Evolutionary conservation across 2,329 filamentous ascomycete species (phyloP), one percentile per base, ranked within the genome.

Genomic region (Fusarium solani-melongenae): DNA sequence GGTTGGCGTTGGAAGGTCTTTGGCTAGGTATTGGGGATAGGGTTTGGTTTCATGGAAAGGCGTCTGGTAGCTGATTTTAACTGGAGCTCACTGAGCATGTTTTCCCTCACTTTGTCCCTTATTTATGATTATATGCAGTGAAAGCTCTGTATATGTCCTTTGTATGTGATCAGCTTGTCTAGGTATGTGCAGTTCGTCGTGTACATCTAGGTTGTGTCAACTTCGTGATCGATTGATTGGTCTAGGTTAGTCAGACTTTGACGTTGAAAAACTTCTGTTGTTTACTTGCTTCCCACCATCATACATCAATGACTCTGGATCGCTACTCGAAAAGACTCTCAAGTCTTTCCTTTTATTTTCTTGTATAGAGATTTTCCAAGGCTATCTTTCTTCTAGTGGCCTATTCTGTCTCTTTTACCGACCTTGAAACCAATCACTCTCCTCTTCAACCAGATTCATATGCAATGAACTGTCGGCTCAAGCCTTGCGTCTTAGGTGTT

Each of bases 1-100:
- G 53, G 65, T 12, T 31, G 72, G 76, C 66, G 76, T 78, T 70
- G 58, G 41, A 74, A 49, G n/a, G 36, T 15, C 60, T 38, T 55
- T 22, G 36, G 62, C 34, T 24, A 34, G 27, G 33, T 29, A 15
- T 55, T 20, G 38, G 44, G 55, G 55, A 38, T 66, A 46, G 41
- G 38, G 67, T 20, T 49, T 41, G 29, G 59, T 33, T 17, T 39
- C 29, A 17, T n/a, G 64, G 24, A 57, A 59, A 14, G 71, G 71
- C 71, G 71, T 31, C 57, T 41, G 12, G 31, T 55, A 41, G 12
- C n/a, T 39, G 20, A 56, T 64, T 66, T 66, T 49, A 24, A 61
- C 51, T 46, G 51, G 12, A 20, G 34, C 44, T n/a, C 31, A 46
- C n/a, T n/a, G 41, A 51, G 41, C 58, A 20, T 10, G 34, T 11